Evolutionary conservation across 345 rosid species (phyloP).

Genomic region (Ailanthus altissimus): DNA sequence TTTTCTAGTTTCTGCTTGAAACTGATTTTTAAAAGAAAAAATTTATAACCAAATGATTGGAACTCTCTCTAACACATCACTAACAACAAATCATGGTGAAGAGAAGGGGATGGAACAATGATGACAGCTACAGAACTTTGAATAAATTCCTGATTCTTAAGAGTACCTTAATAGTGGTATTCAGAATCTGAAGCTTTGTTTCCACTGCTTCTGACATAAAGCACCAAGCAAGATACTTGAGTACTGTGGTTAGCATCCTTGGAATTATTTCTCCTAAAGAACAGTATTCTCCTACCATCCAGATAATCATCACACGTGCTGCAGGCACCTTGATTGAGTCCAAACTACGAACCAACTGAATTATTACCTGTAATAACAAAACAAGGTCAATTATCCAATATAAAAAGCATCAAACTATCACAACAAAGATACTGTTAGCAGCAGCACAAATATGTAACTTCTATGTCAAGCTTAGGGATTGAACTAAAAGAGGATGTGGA

Average conservation of each 20-base stretch:
- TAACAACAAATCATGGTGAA: neutral
- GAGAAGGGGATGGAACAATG: neutral
- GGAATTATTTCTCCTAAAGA: slow-evolving; percentile 74
- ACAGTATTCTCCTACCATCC: slow-evolving; percentile 92
- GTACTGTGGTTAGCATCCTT: slow-evolving; percentile 67
- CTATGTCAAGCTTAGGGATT: neutral
- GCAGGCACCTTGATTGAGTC: slow-evolving; percentile 85
- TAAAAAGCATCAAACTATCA: slow-evolving; percentile 1
- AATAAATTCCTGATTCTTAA: neutral
- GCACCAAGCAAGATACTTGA: slow-evolving; percentile 88
- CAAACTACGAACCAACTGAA: slow-evolving; percentile 74
- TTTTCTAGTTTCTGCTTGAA: neutral
- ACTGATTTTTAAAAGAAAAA: neutral
- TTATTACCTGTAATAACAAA: slow-evolving; percentile 57
- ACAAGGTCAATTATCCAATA: neutral
- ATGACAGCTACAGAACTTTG: slow-evolving; percentile 5
- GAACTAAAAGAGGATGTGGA: neutral
- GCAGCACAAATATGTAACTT: neutral
- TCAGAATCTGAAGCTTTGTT: slow-evolving; percentile 92
- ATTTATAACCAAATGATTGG: neutral
- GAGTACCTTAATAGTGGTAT: slow-evolving; percentile 68
- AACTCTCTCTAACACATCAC: neutral
- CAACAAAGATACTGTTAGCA: neutral
- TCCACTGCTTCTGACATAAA: slow-evolving; percentile 81
- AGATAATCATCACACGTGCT: slow-evolving; percentile 87